Percentiles rank a stretch among this genome's conserved stretches.
These are phyloP conservation scores for Beauveria sp. DNA, from an alignment of 2,329 filamentous ascomycete genomes.

Conservation along the genomic window DNA sequence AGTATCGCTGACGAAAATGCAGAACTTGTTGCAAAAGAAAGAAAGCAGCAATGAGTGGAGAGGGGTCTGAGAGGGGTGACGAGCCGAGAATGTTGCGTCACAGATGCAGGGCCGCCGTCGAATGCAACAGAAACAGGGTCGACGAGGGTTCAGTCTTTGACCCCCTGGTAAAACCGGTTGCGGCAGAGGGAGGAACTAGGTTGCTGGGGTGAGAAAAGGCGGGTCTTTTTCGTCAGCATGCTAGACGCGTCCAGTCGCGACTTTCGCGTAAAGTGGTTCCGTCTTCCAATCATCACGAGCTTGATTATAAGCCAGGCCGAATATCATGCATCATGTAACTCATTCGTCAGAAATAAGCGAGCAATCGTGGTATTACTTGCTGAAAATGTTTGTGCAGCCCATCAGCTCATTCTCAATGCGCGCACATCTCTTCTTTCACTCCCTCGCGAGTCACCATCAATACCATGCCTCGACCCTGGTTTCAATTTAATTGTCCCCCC, in stretches of 20 bases:
- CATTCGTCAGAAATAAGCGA: too few relatives aligned
- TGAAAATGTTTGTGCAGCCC: too few relatives aligned
- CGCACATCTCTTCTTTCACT: too few relatives aligned
- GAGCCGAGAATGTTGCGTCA: constrained; percentile 10
- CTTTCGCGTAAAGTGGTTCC: constrained; percentile 14
- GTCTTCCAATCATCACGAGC: too few relatives aligned
- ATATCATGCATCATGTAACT: too few relatives aligned
- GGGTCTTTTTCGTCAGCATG: neutral
- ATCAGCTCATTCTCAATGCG: too few relatives aligned
- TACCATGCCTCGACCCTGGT: too few relatives aligned
- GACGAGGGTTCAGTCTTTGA: constrained; percentile 1
- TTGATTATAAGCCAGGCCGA: too few relatives aligned
- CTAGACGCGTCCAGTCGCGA: constrained; percentile 13
- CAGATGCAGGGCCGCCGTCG: constrained; percentile 1
- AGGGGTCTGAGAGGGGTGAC: constrained; percentile 2
- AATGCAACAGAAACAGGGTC: neutral
- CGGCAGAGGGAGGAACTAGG: neutral
- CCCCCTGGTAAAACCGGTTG: neutral
- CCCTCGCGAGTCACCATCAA: too few relatives aligned
- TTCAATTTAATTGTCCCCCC: too few relatives aligned
- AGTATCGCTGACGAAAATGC: neutral
- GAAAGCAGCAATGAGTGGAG: neutral
- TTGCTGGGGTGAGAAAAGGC: neutral
- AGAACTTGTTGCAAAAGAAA: neutral
- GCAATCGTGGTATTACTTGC: too few relatives aligned